Conservation (phyloP, 306 rosid genomes). For the Malus asiatica region DNA sequence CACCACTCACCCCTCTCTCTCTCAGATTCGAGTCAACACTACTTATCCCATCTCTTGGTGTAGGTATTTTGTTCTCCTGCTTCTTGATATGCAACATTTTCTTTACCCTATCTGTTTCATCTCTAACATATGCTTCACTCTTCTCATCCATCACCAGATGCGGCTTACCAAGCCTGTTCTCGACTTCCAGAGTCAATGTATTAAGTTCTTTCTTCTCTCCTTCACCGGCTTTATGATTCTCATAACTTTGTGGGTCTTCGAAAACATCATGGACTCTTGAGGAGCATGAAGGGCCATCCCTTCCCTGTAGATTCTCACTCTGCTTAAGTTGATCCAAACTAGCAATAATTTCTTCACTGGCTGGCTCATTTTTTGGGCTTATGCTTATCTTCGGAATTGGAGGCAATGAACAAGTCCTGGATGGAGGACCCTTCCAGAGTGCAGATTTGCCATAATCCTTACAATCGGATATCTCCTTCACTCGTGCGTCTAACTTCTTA, state of each 20-base stretch:
- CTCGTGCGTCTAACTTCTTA: conserved; percentile 50
- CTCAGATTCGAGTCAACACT: conserved; percentile 16
- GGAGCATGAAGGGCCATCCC: conserved; percentile 24
- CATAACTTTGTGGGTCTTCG: conserved; percentile 55
- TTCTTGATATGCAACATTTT: conserved; percentile 22
- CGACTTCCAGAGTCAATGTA: conserved; percentile 30
- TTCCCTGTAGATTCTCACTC: conserved; percentile 5
- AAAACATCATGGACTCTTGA: conserved; percentile 61
- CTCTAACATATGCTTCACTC: conserved; percentile 20
- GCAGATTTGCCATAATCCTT: conserved; percentile 29
- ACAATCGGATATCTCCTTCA: conserved; percentile 54
- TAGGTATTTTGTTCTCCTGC: conserved; percentile 23
- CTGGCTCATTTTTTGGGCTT: conserved; percentile 11
- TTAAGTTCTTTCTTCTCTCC: conserved; percentile 27
- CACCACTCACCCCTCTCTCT: conserved; percentile 5
- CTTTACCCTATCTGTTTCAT: conserved; percentile 36
- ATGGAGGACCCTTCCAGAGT: conserved; percentile 23
- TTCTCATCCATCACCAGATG: conserved; percentile 34
- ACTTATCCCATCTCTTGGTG: conserved; percentile 23
- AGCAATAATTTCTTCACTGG: conserved; percentile 12
- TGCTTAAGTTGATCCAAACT: conserved; percentile 16
- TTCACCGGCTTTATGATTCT: conserved; percentile 23
- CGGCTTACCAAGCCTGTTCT: conserved; percentile 39
- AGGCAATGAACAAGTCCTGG: conserved; percentile 39
- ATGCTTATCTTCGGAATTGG: conserved; percentile 29